These are phyloP conservation scores for Jimgerdemannia flammicorona DNA, from an alignment of 192 early-diverging fungal genomes.

Conservation along the genomic window DNA sequence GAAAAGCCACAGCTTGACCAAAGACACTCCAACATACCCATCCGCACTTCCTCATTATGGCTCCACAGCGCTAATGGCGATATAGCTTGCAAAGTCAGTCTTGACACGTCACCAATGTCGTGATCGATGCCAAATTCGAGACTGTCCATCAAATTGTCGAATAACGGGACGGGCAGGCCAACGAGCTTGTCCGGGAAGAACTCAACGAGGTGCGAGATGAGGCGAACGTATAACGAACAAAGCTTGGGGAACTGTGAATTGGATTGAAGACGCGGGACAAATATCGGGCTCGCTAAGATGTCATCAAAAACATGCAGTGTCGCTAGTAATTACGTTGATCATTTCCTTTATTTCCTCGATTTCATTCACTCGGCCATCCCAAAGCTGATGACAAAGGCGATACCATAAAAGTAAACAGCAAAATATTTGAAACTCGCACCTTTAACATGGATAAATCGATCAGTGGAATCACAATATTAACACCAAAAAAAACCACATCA, in stretches of 20 bases:
- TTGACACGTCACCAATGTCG: slow-evolving; percentile 54
- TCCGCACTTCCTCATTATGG: slow-evolving; percentile 38
- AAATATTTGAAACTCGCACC: slow-evolving; percentile 25
- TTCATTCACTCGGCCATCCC: no score
- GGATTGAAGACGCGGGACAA: background rate
- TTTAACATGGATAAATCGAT: slow-evolving; percentile 69
- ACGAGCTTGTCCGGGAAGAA: slow-evolving; percentile 60
- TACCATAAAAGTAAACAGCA: background rate
- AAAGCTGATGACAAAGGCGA: no score
- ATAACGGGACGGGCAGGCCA: slow-evolving; percentile 39
- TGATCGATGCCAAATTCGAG: slow-evolving; percentile 61
- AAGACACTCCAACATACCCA: slow-evolving; percentile 18
- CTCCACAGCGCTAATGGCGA: slow-evolving; percentile 52
- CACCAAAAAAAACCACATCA: slow-evolving; percentile 68
- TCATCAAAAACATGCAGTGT: no score
- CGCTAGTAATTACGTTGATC: no score
- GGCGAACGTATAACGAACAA: slow-evolving; percentile 61
- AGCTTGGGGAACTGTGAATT: slow-evolving; percentile 50
- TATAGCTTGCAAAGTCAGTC: slow-evolving; percentile 59
- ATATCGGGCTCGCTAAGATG: no score
- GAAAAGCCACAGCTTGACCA: slow-evolving; percentile 15
- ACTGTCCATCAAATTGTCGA: slow-evolving; percentile 54
- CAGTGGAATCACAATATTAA: slow-evolving; percentile 66
- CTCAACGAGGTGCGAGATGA: slow-evolving; percentile 59
- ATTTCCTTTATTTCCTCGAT: no score